Conservation (phyloP, 192 early-diverging fungal species). For the Linnemannia zychae region DNA sequence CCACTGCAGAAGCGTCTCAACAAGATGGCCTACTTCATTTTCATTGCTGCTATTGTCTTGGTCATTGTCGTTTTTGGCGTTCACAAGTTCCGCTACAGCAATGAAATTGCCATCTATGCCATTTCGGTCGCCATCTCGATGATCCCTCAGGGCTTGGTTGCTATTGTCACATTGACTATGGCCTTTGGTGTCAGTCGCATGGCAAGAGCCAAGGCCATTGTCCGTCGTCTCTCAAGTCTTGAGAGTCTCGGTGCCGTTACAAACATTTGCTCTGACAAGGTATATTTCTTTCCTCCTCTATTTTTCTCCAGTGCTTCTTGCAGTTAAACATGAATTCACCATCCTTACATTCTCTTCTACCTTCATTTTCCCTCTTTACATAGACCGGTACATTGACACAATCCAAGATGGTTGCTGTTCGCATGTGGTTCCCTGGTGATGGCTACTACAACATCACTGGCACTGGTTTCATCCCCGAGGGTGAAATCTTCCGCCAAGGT, state of each 20-base stretch:
- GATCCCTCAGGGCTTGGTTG: conserved; percentile 94
- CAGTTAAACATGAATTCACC: background rate
- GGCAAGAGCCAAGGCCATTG: conserved; percentile 88
- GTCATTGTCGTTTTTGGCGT: conserved; percentile 87
- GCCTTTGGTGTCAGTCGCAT: conserved; percentile 89
- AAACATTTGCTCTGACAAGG: conserved; percentile 96
- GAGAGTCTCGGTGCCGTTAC: conserved; percentile 93
- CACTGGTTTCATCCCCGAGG: conserved; percentile 70
- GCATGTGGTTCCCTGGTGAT: conserved; percentile 85
- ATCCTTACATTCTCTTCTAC: background rate
- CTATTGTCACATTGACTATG: conserved; percentile 93
- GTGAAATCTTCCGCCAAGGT: conserved; percentile 52
- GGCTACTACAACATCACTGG: conserved; percentile 78
- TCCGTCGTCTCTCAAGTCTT: conserved; percentile 88
- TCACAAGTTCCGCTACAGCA: conserved; percentile 70
- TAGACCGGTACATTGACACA: conserved; percentile 93
- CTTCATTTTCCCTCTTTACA: background rate
- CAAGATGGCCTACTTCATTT: conserved; percentile 81
- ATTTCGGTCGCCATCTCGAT: conserved; percentile 90
- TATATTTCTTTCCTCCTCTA: conserved; percentile 80
- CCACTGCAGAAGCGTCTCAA: conserved; percentile 76
- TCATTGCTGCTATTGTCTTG: conserved; percentile 78
- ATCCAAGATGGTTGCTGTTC: conserved; percentile 93
- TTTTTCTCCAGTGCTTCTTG: conserved; percentile 60
- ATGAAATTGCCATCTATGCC: conserved; percentile 79